Percentiles rank a stretch among this genome's conserved stretches.
Evolutionary conservation across 306 rosid genomes (phyloP).

Genomic region (Cucumis melo): DNA sequence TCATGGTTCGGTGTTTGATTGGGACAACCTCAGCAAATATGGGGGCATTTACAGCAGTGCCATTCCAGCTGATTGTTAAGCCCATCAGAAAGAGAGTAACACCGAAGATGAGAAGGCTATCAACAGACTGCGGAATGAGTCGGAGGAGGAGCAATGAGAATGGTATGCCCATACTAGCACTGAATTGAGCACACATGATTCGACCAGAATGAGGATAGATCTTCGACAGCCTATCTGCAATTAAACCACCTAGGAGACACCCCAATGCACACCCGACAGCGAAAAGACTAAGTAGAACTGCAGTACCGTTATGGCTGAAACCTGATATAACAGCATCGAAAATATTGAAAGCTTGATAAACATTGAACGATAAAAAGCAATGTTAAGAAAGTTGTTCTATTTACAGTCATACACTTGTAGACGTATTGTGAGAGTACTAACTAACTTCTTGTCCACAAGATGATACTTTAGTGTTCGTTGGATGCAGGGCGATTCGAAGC

Average conservation of each 20-base stretch:
- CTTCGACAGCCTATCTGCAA: constrained; percentile 58
- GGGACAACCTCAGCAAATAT: constrained; percentile 97
- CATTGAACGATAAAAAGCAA: neutral
- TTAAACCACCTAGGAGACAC: constrained; percentile 61
- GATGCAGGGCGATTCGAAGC: neutral
- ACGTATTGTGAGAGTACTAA: neutral
- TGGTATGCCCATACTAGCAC: constrained; percentile 93
- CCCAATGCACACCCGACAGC: constrained; percentile 85
- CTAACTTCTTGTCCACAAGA: neutral
- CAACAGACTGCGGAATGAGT: constrained; percentile 68
- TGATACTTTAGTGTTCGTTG: neutral
- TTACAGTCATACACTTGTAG: neutral
- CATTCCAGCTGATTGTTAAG: constrained; percentile 87
- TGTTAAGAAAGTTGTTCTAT: neutral
- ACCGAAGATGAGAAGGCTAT: constrained; percentile 47
- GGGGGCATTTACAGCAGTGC: constrained; percentile 72
- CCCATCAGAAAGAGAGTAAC: constrained; percentile 81
- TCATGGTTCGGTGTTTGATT: constrained; percentile 77
- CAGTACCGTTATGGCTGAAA: constrained; percentile 72
- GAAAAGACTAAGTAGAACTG: constrained; percentile 66
- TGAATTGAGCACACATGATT: constrained; percentile 87
- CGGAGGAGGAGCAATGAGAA: constrained; percentile 73
- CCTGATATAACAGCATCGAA: constrained; percentile 26
- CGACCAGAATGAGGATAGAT: constrained; percentile 74
- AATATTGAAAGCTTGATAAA: neutral